phyloP scores from a whole-genome alignment of 2,329 filamentous ascomycete species.

The Juglanconis juglandina region DNA sequence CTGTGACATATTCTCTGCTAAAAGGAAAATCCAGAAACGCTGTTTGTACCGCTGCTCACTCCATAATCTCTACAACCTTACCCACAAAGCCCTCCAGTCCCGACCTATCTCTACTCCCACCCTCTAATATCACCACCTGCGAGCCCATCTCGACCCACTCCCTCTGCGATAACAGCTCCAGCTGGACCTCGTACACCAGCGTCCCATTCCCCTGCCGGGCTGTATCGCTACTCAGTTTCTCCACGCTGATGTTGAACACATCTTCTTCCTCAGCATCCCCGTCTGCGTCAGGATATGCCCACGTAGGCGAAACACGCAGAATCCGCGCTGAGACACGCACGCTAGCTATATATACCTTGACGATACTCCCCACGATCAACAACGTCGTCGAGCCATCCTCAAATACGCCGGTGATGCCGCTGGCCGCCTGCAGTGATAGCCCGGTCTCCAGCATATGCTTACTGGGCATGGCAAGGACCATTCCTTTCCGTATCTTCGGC shows the following conservation, averaged over 20 bases:
- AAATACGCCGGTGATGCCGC: constrained; percentile 70
- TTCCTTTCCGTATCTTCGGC: constrained; percentile 67
- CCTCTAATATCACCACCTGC: constrained; percentile 68
- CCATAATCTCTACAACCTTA: constrained; percentile 58
- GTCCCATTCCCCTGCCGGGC: constrained; percentile 24
- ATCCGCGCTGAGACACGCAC: constrained; percentile 79
- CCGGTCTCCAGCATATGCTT: constrained; percentile 55
- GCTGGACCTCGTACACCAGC: constrained; percentile 51
- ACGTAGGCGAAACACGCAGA: constrained; percentile 45
- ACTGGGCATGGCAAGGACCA: constrained; percentile 69
- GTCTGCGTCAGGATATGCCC: constrained; percentile 23
- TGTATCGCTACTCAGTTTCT: constrained; percentile 33
- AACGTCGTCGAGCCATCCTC: constrained; percentile 57
- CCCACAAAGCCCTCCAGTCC: constrained; percentile 73
- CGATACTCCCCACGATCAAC: constrained; percentile 63
- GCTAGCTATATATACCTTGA: constrained; percentile 84
- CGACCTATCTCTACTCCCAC: constrained; percentile 62
- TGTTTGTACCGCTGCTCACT: constrained; percentile 34
- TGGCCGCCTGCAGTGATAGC: constrained; percentile 60
- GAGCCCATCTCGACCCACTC: constrained; percentile 74
- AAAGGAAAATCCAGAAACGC: not conserved
- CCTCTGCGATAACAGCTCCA: constrained; percentile 65
- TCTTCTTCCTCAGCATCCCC: constrained; percentile 44
- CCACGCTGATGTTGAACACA: constrained; percentile 56
- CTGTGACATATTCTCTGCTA: not conserved